Evolutionary conservation across 306 rosid genomes (phyloP).

Genomic region (Fagus crenata): DNA sequence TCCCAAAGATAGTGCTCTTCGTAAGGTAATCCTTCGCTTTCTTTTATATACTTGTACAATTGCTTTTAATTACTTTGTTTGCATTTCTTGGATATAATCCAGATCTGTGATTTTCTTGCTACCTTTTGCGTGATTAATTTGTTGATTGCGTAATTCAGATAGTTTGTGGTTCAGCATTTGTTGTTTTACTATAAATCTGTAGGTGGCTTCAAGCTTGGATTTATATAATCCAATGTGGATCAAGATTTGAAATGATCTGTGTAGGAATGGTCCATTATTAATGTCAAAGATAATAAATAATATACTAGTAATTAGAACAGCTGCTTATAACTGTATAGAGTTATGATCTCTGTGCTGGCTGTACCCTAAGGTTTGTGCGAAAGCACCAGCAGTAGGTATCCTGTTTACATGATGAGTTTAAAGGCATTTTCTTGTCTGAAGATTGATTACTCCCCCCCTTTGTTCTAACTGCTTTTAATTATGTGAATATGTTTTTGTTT

Average conservation of each 20-base stretch:
- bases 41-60: background rate
- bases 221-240: background rate
- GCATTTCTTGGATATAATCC: background rate
- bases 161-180: background rate
- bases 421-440: background rate
- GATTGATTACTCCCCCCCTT: background rate
- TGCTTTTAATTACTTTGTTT: background rate
- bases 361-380: no score
- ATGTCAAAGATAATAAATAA: background rate
- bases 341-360: background rate
- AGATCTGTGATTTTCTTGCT: conserved; percentile 26
- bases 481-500: background rate
- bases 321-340: background rate
- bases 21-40: conserved; percentile 58
- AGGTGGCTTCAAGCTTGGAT: background rate
- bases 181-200: background rate
- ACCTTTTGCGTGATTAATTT: background rate
- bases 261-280: background rate
- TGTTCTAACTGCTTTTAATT: background rate
- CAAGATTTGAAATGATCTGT: background rate
- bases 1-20: conserved; percentile 89
- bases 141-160: background rate
- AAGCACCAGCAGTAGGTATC: background rate
- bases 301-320: background rate
- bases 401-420: background rate